These are phyloP conservation scores for Phytophthora capsici DNA, from an alignment of 352 stramenopile species.

Conservation along the genomic window DNA sequence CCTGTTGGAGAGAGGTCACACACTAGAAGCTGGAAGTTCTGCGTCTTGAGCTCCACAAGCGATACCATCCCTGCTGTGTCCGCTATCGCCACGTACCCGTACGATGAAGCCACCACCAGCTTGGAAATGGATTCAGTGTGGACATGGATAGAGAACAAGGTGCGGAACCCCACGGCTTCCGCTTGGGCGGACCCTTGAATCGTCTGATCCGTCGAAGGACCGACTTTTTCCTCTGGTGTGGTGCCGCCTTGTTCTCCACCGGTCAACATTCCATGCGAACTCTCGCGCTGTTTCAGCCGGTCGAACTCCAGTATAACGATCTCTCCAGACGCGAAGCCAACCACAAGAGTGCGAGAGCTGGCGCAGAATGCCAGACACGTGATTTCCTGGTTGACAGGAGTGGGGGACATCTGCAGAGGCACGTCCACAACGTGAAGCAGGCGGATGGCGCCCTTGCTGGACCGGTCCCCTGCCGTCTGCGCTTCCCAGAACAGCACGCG, in stretches of 20 bases:
- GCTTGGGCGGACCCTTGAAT: slow-evolving; percentile 12
- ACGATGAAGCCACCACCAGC: slow-evolving; percentile 54
- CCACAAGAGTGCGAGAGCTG: slow-evolving; percentile 49
- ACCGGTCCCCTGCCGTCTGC: slow-evolving; percentile 45
- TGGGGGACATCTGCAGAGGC: slow-evolving; percentile 39
- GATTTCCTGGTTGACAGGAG: slow-evolving; percentile 44
- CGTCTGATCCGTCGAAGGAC: not conserved
- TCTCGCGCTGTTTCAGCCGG: slow-evolving; percentile 18
- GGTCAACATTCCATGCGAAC: not conserved
- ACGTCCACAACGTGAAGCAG: slow-evolving; percentile 66
- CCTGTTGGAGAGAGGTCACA: slow-evolving; percentile 48
- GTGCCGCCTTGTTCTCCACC: not conserved
- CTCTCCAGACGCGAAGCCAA: slow-evolving; percentile 64
- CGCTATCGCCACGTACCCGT: slow-evolving; percentile 58
- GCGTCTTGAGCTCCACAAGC: slow-evolving; percentile 54
- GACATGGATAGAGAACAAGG: slow-evolving; percentile 61
- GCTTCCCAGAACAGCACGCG: slow-evolving; percentile 72
- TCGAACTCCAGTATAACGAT: slow-evolving; percentile 61
- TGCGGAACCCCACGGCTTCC: slow-evolving; percentile 44
- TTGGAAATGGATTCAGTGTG: slow-evolving; percentile 64
- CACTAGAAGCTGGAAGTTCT: slow-evolving; percentile 66
- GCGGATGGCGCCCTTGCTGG: slow-evolving; percentile 60
- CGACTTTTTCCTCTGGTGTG: slow-evolving; percentile 1
- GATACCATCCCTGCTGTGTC: slow-evolving; percentile 69
- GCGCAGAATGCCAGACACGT: slow-evolving; percentile 58